These are phyloP conservation scores for Pyricularia grisea DNA, from an alignment of 2,329 filamentous ascomycete genomes.

Conservation along the genomic window DNA sequence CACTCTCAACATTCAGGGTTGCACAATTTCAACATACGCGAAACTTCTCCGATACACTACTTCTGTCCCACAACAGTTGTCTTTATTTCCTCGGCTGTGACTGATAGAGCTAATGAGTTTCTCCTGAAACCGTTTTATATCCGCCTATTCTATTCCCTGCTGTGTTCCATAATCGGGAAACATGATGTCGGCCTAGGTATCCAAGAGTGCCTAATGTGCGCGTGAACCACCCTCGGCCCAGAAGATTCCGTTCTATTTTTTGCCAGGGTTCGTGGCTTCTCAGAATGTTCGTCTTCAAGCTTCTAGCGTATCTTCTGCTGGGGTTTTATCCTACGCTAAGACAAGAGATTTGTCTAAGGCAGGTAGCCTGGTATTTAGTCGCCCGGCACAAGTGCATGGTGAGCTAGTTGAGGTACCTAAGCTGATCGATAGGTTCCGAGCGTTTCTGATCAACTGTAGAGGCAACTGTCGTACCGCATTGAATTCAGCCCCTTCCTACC, in stretches of 20 bases:
- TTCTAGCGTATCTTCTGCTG: background rate
- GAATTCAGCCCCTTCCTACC: background rate
- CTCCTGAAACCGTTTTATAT: background rate
- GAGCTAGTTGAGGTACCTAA: background rate
- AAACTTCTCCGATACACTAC: background rate
- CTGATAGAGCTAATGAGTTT: too few species aligned
- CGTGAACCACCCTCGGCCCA: background rate
- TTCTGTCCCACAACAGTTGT: background rate
- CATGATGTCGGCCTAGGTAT: background rate
- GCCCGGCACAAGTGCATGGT: background rate
- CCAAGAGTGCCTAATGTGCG: background rate
- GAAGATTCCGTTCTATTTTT: background rate
- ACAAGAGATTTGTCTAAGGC: background rate
- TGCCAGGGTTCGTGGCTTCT: background rate
- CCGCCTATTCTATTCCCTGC: background rate
- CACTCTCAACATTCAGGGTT: background rate
- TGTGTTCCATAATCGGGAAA: background rate
- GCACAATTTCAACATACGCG: background rate
- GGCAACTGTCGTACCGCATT: background rate
- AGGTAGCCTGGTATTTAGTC: background rate
- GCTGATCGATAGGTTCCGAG: background rate
- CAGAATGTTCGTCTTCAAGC: background rate
- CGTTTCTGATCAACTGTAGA: background rate
- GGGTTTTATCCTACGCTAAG: background rate
- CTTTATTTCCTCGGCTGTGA: background rate